Evolutionary conservation across 2,329 filamentous ascomycete genomes (phyloP).

Genomic region (Penicillium brevicompactum): DNA sequence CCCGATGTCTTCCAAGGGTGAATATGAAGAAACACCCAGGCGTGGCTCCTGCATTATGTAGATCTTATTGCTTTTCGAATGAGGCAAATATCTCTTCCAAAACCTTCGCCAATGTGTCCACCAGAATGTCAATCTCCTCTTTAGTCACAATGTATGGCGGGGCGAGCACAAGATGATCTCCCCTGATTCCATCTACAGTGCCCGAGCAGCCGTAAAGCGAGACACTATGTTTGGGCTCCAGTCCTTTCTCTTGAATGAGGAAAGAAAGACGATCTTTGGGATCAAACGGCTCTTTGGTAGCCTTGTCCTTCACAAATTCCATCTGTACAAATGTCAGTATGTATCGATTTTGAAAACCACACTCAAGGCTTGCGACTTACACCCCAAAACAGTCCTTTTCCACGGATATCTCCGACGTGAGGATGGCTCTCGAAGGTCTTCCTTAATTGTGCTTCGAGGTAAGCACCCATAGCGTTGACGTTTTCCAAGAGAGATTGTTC

Average conservation of each 20-base stretch:
- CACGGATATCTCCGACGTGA: slow-evolving; percentile 61
- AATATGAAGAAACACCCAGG: too few relatives aligned
- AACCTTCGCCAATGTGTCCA: slow-evolving; percentile 53
- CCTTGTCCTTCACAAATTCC: slow-evolving; percentile 61
- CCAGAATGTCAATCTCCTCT: slow-evolving; percentile 60
- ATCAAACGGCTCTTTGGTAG: slow-evolving; percentile 57
- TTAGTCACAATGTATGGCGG: slow-evolving; percentile 67
- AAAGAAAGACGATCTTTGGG: slow-evolving; percentile 48
- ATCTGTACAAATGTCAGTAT: slow-evolving; percentile 35
- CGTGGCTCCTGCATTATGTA: too few relatives aligned
- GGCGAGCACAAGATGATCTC: slow-evolving; percentile 71
- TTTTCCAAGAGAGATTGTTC: slow-evolving; percentile 62
- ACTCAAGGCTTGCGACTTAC: slow-evolving; percentile 41
- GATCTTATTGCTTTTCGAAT: background rate
- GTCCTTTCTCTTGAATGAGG: slow-evolving; percentile 54
- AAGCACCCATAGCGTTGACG: slow-evolving; percentile 55
- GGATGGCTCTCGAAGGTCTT: slow-evolving; percentile 48
- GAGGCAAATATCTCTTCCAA: slow-evolving; percentile 53
- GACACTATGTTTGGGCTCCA: slow-evolving; percentile 50
- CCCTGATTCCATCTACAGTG: slow-evolving; percentile 59
- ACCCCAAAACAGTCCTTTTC: slow-evolving; percentile 61
- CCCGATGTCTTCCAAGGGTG: too few relatives aligned
- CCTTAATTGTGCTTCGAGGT: slow-evolving; percentile 47
- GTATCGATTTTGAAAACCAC: background rate
- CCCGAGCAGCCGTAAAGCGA: slow-evolving; percentile 66